Percentiles rank a stretch among this genome's conserved stretches.
phyloP scores from a whole-genome alignment of 208 protist genomes.

The Angomonas ambiguus region DNA sequence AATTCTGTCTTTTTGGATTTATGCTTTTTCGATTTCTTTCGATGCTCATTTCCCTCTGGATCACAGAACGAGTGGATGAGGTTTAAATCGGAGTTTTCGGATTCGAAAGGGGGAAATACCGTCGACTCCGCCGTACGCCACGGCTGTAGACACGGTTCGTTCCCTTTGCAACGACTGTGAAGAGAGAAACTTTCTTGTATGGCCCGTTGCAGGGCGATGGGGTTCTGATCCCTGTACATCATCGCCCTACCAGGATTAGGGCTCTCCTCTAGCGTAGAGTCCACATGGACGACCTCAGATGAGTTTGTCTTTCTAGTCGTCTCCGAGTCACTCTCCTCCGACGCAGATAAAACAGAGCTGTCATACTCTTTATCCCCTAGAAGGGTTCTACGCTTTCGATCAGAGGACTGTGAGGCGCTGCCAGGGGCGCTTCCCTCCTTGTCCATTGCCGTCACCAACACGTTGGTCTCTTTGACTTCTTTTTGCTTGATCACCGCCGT shows the following conservation, averaged over 20 bases:
- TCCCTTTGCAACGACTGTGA: conserved; percentile 43
- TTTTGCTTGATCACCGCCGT: conserved; percentile 3
- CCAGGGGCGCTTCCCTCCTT: background rate
- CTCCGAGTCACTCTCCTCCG: background rate
- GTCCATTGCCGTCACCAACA: conserved; percentile 6
- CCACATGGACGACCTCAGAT: background rate
- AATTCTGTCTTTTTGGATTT: conserved; percentile 24
- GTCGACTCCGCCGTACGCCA: conserved; percentile 15
- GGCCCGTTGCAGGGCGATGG: conserved; percentile 50
- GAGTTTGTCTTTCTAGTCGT: background rate
- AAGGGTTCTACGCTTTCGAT: background rate
- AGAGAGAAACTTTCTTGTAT: conserved; percentile 64
- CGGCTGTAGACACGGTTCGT: conserved; percentile 33
- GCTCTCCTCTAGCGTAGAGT: background rate
- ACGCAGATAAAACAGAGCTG: background rate
- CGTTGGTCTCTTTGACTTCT: background rate
- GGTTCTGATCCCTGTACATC: conserved; percentile 33
- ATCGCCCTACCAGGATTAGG: conserved; percentile 1
- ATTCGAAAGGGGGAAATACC: conserved; percentile 20
- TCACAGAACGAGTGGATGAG: conserved; percentile 1
- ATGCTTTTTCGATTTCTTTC: conserved; percentile 18
- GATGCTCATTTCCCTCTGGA: background rate
- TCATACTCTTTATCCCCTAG: background rate
- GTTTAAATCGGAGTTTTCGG: conserved; percentile 21
- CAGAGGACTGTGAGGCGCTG: background rate